Percentiles rank a stretch among this genome's conserved stretches.
phyloP scores from a whole-genome alignment of 2,329 filamentous ascomycete genomes.

The Colletotrichum chrysophilum region DNA sequence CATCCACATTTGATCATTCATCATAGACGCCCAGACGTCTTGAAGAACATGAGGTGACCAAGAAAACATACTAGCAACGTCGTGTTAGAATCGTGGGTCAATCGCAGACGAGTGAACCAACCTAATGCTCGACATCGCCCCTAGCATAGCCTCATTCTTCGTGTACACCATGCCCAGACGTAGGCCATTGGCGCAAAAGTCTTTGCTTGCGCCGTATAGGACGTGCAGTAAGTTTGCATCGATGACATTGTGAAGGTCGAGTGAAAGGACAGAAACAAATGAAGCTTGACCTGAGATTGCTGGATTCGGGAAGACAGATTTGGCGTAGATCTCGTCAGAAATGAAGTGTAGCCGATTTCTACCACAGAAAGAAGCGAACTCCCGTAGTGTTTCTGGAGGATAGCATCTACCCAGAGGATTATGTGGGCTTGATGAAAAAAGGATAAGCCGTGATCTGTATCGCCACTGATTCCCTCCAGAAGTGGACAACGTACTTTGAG shows the following conservation, averaged over 20 bases:
- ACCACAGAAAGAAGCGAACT: conserved; percentile 42
- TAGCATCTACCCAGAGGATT: conserved; percentile 37
- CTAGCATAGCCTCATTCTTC: conserved; percentile 7
- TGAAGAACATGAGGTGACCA: conserved; percentile 15
- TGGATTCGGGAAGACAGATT: conserved; percentile 44
- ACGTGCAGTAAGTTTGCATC: conserved; percentile 45
- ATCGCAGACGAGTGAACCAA: neutral
- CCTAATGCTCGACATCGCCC: conserved; percentile 10
- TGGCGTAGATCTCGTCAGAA: conserved; percentile 53
- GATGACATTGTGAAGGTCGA: conserved; percentile 34
- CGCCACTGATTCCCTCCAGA: neutral
- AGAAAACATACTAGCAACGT: neutral
- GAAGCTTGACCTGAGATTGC: conserved; percentile 29
- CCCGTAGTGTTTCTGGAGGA: conserved; percentile 27
- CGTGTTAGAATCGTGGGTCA: neutral
- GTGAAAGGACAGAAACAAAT: conserved; percentile 42
- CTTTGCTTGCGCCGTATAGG: conserved; percentile 32
- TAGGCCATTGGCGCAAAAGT: conserved; percentile 50
- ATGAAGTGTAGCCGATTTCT: conserved; percentile 47
- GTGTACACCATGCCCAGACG: conserved; percentile 38
- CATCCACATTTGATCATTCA: neutral
- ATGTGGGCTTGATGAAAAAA: conserved; percentile 27
- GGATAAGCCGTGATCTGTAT: neutral
- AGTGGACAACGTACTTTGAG: conserved; percentile 9
- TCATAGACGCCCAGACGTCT: conserved; percentile 17